These are phyloP conservation scores for Paecilomyces variotii DNA, from an alignment of 2,329 filamentous ascomycete genomes.

Conservation along the genomic window DNA sequence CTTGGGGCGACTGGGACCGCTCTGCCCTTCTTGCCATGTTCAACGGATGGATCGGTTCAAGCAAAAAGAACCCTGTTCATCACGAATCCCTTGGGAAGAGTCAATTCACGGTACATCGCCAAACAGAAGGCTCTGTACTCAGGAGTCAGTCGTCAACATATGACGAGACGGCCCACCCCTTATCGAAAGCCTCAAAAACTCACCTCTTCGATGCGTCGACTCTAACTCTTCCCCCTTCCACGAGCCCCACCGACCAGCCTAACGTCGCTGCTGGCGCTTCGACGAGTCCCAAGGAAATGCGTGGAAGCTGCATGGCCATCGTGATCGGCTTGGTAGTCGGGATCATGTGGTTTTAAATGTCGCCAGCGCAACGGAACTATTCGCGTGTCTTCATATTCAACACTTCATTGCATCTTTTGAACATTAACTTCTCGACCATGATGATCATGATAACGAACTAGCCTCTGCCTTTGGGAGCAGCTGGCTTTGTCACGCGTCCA, in stretches of 20 bases:
- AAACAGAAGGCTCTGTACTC: neutral
- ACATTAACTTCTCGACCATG: neutral
- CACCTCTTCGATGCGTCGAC: neutral
- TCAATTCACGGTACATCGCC: neutral
- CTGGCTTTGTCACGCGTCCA: neutral
- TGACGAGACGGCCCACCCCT: neutral
- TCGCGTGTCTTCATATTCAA: neutral
- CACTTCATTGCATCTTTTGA: neutral
- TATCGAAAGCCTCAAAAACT: neutral
- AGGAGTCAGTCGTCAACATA: neutral
- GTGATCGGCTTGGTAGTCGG: slow-evolving; percentile 28
- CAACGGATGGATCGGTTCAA: neutral
- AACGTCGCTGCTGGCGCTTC: slow-evolving; percentile 15
- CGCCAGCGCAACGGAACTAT: neutral
- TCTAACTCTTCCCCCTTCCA: slow-evolving; percentile 2
- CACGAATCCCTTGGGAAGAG: neutral
- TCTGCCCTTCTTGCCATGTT: neutral
- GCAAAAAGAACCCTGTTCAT: neutral
- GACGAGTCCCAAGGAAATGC: slow-evolving; percentile 18
- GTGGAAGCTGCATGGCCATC: slow-evolving; percentile 30
- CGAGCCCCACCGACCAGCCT: slow-evolving; percentile 12
- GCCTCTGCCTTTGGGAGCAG: neutral
- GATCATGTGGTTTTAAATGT: slow-evolving; percentile 28
- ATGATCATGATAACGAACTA: neutral
- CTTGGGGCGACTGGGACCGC: slow-evolving; percentile 6